Base-by-base conservation (phyloP, 768 basidiomycete species). In the Suillus weaverae region DNA sequence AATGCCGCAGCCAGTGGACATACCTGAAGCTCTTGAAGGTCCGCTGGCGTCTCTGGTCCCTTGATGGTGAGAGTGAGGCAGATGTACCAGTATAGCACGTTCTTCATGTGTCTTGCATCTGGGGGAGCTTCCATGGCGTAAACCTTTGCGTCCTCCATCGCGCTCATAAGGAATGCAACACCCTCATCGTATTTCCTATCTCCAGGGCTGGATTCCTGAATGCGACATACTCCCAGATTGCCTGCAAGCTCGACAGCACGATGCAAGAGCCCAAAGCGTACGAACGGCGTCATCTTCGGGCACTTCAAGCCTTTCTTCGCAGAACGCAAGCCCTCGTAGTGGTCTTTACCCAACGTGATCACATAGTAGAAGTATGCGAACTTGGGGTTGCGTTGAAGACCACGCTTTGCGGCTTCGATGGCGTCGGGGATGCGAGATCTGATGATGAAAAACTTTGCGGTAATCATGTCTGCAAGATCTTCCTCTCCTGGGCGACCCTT, bases 231-330 rank as follows among this genome's bases (percentile, higher is more conserved):
- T 0, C 86, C 88, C 71, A 89, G 76, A 62, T 85, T 80, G 1
- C 83, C 84, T 1, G 88, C 86, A 67, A 86, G 85, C 68, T 84
- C 84, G 4, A 87, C 82, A 0, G 87, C 84, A n/a, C 88, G 83
- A 67, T 86, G 84, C 75, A 86, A 79, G 71, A 89, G 72, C 70
- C 82, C 82, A 63, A 81, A 83, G 50, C 81, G 81, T 7, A 90
- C 72, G 65, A 89, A 90, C 3, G 84, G 81, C 16, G 86, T 82
- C 16, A 79, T 81, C 18, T 78, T 71, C 64, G 80, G 81, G 76
- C 85, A 84, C 70, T 86, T 88, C 68, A 89, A 66, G 1, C 89
- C 89, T 70, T 89, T 86, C 79, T 89, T 89, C 66, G 86, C 84
- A 1, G 82, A 85, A 9, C 85, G 81, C 32, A 90, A 77, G 1